Percentiles rank a stretch among this genome's conserved stretches.
Conservation (phyloP, 352 stramenopile species). For the Peronospora farinosa region DNA sequence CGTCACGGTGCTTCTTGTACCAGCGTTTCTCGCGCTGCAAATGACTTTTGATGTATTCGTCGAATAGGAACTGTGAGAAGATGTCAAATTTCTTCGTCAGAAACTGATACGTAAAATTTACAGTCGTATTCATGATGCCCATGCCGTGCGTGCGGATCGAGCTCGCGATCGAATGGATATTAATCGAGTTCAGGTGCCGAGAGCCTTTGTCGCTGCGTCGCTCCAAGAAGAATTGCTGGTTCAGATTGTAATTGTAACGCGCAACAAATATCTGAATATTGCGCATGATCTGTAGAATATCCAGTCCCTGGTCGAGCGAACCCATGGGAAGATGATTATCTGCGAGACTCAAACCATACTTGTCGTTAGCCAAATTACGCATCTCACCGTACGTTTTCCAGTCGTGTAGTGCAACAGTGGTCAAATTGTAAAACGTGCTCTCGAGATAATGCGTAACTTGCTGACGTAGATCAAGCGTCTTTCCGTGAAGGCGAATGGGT, state of each 20-base stretch:
- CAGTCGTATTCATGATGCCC: slow-evolving; percentile 92
- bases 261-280: slow-evolving; percentile 91
- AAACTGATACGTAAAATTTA: slow-evolving; percentile 95
- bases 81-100: slow-evolving; percentile 89
- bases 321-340: slow-evolving; percentile 92
- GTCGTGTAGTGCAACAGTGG: slow-evolving; percentile 91
- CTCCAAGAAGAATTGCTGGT: slow-evolving; percentile 94
- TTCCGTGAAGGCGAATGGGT: slow-evolving; percentile 86
- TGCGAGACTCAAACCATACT: slow-evolving; percentile 86
- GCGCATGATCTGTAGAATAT: slow-evolving; percentile 94
- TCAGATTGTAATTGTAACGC: slow-evolving; percentile 93
- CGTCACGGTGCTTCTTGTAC: slow-evolving; percentile 89
- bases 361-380: slow-evolving; percentile 89
- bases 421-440: slow-evolving; percentile 93
- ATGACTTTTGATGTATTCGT: slow-evolving; percentile 92
- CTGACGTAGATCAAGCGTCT: slow-evolving; percentile 76
- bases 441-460: slow-evolving; percentile 91
- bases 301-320: slow-evolving; percentile 86
- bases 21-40: slow-evolving; percentile 90
- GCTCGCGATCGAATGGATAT: slow-evolving; percentile 87
- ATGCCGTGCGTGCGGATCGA: slow-evolving; percentile 93
- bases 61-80: slow-evolving; percentile 89
- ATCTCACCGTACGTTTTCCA: slow-evolving; percentile 94
- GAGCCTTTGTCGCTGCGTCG: slow-evolving; percentile 85
- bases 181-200: slow-evolving; percentile 91